Evolutionary conservation across 768 basidiomycete genomes (phyloP).

Genomic region (Trametes cubensis): DNA sequence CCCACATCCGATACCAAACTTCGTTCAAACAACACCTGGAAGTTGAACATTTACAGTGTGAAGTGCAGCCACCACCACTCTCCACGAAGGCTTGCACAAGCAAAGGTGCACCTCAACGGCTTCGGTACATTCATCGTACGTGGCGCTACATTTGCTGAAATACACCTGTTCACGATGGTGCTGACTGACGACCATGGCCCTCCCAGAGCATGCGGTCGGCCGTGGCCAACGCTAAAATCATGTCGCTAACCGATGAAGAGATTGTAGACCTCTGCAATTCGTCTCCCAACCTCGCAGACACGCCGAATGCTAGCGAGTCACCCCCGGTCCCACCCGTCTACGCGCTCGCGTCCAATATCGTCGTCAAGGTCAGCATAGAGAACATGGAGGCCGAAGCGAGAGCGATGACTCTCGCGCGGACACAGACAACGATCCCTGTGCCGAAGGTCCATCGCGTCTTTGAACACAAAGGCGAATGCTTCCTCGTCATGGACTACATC

Average conservation of each 20-base stretch:
- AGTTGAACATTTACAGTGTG: too few relatives aligned
- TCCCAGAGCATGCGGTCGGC: neutral
- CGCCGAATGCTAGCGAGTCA: neutral
- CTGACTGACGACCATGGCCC: too few relatives aligned
- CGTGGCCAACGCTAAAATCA: neutral
- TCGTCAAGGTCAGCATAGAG: slow-evolving; percentile 4
- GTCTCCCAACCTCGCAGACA: slow-evolving; percentile 1
- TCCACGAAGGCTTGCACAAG: too few relatives aligned
- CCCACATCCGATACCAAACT: too few relatives aligned
- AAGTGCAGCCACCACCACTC: too few relatives aligned
- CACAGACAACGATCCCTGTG: slow-evolving; percentile 13
- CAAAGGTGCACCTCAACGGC: too few relatives aligned
- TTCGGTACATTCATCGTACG: too few relatives aligned
- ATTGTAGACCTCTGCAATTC: slow-evolving; percentile 7
- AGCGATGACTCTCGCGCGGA: slow-evolving; percentile 1
- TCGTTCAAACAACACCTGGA: too few relatives aligned
- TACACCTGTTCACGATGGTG: too few relatives aligned
- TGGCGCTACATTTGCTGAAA: too few relatives aligned
- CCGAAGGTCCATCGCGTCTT: slow-evolving; percentile 27
- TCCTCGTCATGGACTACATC: slow-evolving; percentile 21
- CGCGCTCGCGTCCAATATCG: slow-evolving; percentile 8
- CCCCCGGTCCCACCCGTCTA: slow-evolving; percentile 6
- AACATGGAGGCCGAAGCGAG: neutral
- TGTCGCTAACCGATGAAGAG: neutral
- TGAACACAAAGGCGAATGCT: neutral